phyloP scores from a whole-genome alignment of 768 basidiomycete species.

The Hygrophorus pudorinus region DNA sequence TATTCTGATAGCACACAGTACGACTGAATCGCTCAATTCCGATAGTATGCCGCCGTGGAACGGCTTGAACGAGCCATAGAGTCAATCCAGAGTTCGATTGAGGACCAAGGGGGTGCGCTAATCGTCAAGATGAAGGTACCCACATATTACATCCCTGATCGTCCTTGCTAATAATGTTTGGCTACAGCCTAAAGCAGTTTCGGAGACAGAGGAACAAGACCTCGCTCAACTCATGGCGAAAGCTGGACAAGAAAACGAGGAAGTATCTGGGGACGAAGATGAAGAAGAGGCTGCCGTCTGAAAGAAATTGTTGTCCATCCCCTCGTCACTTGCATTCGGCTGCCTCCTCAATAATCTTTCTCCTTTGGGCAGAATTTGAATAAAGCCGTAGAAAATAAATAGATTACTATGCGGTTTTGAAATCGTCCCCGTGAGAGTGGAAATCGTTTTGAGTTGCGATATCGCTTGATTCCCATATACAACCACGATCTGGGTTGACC shows the following conservation, averaged over 20 bases:
- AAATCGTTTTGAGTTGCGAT: too few relatives aligned
- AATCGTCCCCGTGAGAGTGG: too few relatives aligned
- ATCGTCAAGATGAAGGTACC: conserved; percentile 93
- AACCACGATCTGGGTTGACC: too few relatives aligned
- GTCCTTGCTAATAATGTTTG: not conserved
- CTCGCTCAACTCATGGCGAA: conserved; percentile 95
- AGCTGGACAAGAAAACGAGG: conserved; percentile 87
- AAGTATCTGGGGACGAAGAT: conserved; percentile 91
- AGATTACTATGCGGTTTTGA: too few relatives aligned
- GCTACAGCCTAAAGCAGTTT: conserved; percentile 88
- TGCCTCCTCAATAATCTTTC: too few relatives aligned
- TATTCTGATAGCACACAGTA: not conserved
- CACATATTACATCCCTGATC: not conserved
- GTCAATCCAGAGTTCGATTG: conserved; percentile 76
- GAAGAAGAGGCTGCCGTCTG: conserved; percentile 48
- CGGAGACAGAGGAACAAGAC: conserved; percentile 95
- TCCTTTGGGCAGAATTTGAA: too few relatives aligned
- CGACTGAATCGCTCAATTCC: not conserved
- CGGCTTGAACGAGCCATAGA: conserved; percentile 91
- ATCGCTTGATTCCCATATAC: too few relatives aligned
- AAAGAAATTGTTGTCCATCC: too few relatives aligned
- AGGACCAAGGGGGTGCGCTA: conserved; percentile 75
- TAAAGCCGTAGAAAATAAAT: too few relatives aligned
- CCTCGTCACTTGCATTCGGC: too few relatives aligned
- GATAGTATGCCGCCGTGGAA: conserved; percentile 79